A percentile compares a stretch with the other conserved stretches of the same genome.
These are phyloP conservation scores for Ceratocystis harringtonii DNA, from an alignment of 2,329 filamentous ascomycete genomes.

Conservation along the genomic window DNA sequence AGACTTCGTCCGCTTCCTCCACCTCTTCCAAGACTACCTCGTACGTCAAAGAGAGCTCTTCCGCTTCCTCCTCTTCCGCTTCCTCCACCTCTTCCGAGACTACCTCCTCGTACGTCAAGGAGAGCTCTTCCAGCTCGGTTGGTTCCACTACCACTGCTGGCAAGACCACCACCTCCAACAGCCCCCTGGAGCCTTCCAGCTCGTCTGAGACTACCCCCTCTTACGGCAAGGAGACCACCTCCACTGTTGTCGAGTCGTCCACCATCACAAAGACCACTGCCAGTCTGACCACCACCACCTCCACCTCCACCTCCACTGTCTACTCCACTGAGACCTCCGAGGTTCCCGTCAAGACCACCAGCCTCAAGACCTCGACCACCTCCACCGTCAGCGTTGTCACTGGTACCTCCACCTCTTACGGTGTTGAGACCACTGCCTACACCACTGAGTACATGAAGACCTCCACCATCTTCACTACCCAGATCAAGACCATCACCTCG, in stretches of 20 bases:
- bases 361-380: conserved; percentile 14
- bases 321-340: conserved; percentile 14
- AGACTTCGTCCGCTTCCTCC: conserved; percentile 20
- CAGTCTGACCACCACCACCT: conserved; percentile 10
- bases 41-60: too few species aligned
- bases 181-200: conserved; percentile 16
- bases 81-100: conserved; percentile 21
- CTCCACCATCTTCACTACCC: conserved; percentile 37
- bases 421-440: conserved; percentile 18
- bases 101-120: conserved; percentile 3
- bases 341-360: conserved; percentile 15
- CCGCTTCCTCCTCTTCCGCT: neutral
- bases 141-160: neutral
- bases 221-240: conserved; percentile 17
- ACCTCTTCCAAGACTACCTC: conserved; percentile 20
- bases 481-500: conserved; percentile 35
- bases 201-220: conserved; percentile 8
- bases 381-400: conserved; percentile 13
- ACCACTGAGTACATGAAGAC: conserved; percentile 30
- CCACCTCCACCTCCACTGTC: conserved; percentile 12
- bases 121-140: too few species aligned
- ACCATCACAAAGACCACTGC: conserved; percentile 21
- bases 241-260: conserved; percentile 20
- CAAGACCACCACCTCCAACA: conserved; percentile 11
- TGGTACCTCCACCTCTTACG: conserved; percentile 13